Base-by-base conservation (phyloP, 1,139 yeast genomes). In the Arxiozyma bovina region DNA sequence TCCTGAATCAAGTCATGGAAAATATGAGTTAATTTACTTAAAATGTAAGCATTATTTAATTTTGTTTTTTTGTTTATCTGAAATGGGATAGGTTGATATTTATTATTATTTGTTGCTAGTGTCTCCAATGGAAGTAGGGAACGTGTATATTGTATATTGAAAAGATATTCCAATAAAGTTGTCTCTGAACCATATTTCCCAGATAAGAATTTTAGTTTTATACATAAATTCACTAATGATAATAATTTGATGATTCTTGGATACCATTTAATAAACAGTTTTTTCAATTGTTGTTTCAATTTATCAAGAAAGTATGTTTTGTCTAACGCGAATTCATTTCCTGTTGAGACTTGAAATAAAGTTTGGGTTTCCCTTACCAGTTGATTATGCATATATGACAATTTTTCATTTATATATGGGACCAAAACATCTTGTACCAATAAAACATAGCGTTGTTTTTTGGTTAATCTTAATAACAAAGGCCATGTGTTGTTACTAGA, bases 71-170 rank as follows among this genome's bases (percentile, higher is more conserved):
- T 34, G 15, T 21, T 42, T 27, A 27, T 30, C 25, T 9, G 6
- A 9, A 27, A 27, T 27, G 42, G 21, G 30, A 27, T 8, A 18
- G 42, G 9, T 6, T 23, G 11, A 48, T 48, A 8, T n/a, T 18
- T 40, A 25, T 23, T 11, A 27, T 65, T 70, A 70, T 40, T 22
- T 41, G 42, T 27, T 25, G 40, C 4, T n/a, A 25, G 22, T n/a
- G 25, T 18, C 22, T 46, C 49, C 60, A 77, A 77, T 1, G 65
- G 66, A 55, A 76, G 78, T 47, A 79, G 80, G 59, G 87, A 73
- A 58, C 98, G 80, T 0, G 96, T 74, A 65, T 82, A 88, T 59
- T 85, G 81, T 55, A 87, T 81, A 43, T 78, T 77, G 61, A 87
- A 77, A 6, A 89, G 62, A 58, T 75, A 77, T 45, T 89, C 89